These are phyloP conservation scores for Neurospora crassa DNA, from an alignment of 2,329 filamentous ascomycete species.

Conservation along the genomic window DNA sequence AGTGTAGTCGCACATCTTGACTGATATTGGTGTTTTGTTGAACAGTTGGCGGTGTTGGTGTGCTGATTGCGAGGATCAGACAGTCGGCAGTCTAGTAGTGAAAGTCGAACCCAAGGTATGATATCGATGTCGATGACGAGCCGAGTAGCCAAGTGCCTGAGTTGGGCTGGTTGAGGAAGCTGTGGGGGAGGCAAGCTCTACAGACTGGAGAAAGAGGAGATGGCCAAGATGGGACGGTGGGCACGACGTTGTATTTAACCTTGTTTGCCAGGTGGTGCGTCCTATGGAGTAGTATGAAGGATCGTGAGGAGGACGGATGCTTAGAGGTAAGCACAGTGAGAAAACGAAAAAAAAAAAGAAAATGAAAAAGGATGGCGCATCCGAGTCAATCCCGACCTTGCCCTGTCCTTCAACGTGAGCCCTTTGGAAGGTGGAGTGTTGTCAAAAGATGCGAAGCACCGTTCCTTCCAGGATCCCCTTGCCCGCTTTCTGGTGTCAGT, in stretches of 20 bases:
- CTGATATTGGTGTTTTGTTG: neutral
- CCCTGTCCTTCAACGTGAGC: neutral
- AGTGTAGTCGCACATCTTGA: constrained; percentile 42
- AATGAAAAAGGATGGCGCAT: neutral
- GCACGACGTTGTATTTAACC: constrained; percentile 20
- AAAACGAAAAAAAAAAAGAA: neutral
- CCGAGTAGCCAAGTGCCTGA: neutral
- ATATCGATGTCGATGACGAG: neutral
- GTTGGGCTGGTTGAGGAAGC: constrained; percentile 1
- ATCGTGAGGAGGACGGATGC: neutral
- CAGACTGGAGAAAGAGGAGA: neutral
- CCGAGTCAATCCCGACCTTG: neutral
- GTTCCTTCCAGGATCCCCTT: neutral
- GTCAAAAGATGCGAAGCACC: neutral
- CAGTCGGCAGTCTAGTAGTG: neutral
- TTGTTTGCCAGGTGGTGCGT: neutral
- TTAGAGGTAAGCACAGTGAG: neutral
- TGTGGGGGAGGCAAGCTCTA: neutral
- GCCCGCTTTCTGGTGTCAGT: neutral
- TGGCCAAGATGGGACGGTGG: constrained; percentile 8
- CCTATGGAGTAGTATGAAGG: neutral
- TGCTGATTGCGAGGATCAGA: neutral
- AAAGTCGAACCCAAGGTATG: neutral
- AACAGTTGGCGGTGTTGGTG: neutral
- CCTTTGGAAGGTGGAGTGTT: neutral